These are phyloP conservation scores for Dillenia turbinata DNA, from an alignment of 164 flowering plant species.

Conservation along the genomic window DNA sequence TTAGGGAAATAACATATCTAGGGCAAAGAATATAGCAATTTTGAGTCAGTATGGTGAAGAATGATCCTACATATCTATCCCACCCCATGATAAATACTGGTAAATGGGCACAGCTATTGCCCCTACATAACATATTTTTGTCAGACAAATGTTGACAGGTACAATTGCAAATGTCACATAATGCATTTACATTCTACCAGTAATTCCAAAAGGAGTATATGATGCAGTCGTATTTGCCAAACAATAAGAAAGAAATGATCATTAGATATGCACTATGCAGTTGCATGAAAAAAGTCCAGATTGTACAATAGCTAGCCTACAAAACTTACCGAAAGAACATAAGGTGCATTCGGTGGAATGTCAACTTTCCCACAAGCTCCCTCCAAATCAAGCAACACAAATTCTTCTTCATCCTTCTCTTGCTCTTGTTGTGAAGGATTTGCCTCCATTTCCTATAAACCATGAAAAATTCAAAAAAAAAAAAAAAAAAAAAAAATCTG, in stretches of 20 bases:
- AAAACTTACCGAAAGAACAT: conserved; percentile 55
- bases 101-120: neutral
- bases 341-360: conserved; percentile 59
- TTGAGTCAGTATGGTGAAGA: too few relatives aligned
- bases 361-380: conserved; percentile 30
- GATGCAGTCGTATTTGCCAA: too few relatives aligned
- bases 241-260: too few relatives aligned
- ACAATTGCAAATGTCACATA: too few relatives aligned
- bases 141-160: too few relatives aligned
- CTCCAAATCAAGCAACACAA: conserved; percentile 58
- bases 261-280: too few relatives aligned
- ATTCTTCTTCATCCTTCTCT: conserved; percentile 53
- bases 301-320: too few relatives aligned
- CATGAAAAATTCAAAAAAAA: neutral
- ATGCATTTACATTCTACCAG: too few relatives aligned
- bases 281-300: too few relatives aligned
- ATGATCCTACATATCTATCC: too few relatives aligned
- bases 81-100: neutral
- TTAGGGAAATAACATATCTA: neutral
- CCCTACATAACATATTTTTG: too few relatives aligned
- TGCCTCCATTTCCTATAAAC: conserved; percentile 28
- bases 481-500: neutral
- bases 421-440: conserved; percentile 6
- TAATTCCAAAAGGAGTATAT: too few relatives aligned
- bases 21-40: neutral